phyloP scores from a whole-genome alignment of 176 grass and related monocot genomes.

The Aegilops speltoides region DNA sequence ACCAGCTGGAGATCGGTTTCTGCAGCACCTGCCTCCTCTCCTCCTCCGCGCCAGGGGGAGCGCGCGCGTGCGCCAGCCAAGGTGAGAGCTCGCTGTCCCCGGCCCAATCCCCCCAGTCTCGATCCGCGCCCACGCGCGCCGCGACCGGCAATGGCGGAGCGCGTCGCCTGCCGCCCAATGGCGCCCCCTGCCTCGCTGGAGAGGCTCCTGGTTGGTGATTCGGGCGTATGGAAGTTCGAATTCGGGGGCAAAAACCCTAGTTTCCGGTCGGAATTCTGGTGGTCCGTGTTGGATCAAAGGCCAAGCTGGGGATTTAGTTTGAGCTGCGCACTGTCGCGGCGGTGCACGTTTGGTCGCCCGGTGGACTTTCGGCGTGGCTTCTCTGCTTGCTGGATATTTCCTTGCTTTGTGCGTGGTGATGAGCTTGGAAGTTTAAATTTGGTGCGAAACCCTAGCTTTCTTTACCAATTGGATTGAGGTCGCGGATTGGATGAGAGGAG shows the following conservation, averaged over 20 bases:
- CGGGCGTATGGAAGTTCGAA: slow-evolving; percentile 23
- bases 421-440: slow-evolving; percentile 48
- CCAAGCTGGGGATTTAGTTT: slow-evolving; percentile 17
- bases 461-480: neutral
- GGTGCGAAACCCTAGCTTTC: slow-evolving; percentile 47
- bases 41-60: neutral
- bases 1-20: slow-evolving; percentile 34
- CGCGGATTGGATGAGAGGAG: slow-evolving; percentile 27
- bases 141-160: slow-evolving; percentile 26
- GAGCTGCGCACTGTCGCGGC: neutral
- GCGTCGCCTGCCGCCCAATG: slow-evolving; percentile 27
- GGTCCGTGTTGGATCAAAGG: slow-evolving; percentile 36
- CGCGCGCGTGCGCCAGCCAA: slow-evolving; percentile 6
- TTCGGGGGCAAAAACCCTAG: slow-evolving; percentile 18
- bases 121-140: slow-evolving; percentile 24
- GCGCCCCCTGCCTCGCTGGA: neutral
- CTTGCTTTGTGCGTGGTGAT: neutral
- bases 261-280: slow-evolving; percentile 32
- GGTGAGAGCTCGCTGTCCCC: slow-evolving; percentile 34
- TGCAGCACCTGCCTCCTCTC: neutral
- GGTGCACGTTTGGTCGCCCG: neutral
- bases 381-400: slow-evolving; percentile 15
- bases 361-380: neutral
- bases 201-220: neutral
- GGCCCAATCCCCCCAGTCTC: slow-evolving; percentile 10